Base-by-base conservation (phyloP, 2,329 filamentous ascomycete genomes). In the Hawksworthiomyces lignivorus region DNA sequence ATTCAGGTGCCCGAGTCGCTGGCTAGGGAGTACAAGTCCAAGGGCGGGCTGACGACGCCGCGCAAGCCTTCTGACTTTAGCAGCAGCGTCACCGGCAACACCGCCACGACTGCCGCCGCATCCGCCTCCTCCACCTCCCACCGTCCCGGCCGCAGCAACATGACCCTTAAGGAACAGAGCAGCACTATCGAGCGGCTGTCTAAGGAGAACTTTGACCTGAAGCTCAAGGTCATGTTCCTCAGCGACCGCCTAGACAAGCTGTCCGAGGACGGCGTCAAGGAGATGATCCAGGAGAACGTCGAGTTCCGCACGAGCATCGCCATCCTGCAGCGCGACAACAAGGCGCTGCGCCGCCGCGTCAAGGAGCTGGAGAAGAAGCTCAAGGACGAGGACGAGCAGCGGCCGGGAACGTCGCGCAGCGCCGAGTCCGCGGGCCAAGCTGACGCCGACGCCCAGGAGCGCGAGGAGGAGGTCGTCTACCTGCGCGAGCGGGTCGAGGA, bases 181-280 rank as follows among this genome's bases (percentile, higher is more conserved):
- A 94, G 84, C 63, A 97, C 90, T 12, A 96, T 98, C 50, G 92
- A 98, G 62, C 81, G 89, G 45, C 73, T 97, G 3, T 94, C 87
- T 46, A 98, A 98, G 64, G 92, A 98, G 61, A 98, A 98, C 51
- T 98, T 97, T 58, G 90, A 96, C 59, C 68, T 97, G 42, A 96
- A 97, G 63, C 80, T 97, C 63, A 94, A 95, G 60, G 92, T 97
- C 50, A 94, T 96, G 72, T 98, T 96, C 57, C 74, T 98, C 36
- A 94, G 90, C 55, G 87, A 97, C 60, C 84, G 90, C 2, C 68
- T 98, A 17, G 88, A 94, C 62, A 92, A 90, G 57, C 76, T 94
- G 31, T 96, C 89, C 2, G 90, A 97, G 59, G 90, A 97, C 64
- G 88, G 89, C 49, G 83, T 98, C 59, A 94, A 94, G 64, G 90